Evolutionary conservation across 805 yeast genomes (phyloP).

Genomic region (Wickerhamomyces rabaulensis): DNA sequence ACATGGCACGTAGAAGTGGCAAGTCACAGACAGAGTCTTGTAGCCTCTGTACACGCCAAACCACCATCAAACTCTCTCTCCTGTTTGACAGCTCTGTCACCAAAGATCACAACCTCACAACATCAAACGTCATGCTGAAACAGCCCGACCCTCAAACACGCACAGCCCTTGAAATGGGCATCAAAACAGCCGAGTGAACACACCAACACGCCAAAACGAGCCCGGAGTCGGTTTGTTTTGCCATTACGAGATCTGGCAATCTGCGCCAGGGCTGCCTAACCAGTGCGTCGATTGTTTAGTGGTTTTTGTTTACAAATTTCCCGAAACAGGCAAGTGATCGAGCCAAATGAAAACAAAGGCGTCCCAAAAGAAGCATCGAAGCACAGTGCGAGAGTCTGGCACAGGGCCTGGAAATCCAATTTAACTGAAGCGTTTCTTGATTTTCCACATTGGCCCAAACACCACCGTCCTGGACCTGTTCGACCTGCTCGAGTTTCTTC

Average conservation of each 20-base stretch:
- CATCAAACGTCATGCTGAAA: too few species aligned
- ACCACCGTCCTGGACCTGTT: background rate
- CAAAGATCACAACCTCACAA: too few species aligned
- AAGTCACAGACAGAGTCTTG: too few species aligned
- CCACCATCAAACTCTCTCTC: too few species aligned
- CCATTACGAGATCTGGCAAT: conserved; percentile 1
- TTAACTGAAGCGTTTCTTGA: conserved; percentile 1
- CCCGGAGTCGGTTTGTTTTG: conserved; percentile 3
- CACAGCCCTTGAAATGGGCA: too few species aligned
- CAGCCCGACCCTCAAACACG: too few species aligned
- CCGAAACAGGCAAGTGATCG: conserved; percentile 10
- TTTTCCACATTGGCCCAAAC: background rate
- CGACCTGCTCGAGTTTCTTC: background rate
- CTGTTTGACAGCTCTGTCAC: too few species aligned
- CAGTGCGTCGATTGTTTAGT: conserved; percentile 7
- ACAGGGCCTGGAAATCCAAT: background rate
- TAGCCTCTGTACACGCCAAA: too few species aligned
- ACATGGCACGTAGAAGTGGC: too few species aligned
- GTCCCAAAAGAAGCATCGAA: background rate
- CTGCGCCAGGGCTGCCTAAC: conserved; percentile 11
- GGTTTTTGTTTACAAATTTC: conserved; percentile 23
- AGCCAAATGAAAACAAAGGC: conserved; percentile 13
- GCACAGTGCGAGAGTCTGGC: background rate
- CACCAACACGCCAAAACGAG: background rate
- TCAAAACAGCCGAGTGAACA: too few species aligned